phyloP scores from a whole-genome alignment of 2,329 filamentous ascomycete genomes.

The Sporothrix pseudoabietina region DNA sequence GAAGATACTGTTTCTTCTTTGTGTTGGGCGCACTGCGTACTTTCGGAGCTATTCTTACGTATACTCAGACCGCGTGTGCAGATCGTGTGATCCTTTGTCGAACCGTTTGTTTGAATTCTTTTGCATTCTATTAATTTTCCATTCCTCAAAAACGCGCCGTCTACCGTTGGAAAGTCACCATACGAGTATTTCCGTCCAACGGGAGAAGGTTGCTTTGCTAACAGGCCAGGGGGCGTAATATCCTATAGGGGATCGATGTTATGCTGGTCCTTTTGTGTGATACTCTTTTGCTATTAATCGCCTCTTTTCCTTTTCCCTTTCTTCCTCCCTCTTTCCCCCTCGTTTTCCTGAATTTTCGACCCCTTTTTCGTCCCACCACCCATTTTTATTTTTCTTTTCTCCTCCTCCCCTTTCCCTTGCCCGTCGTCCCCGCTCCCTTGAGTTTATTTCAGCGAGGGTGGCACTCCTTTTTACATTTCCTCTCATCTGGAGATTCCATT shows the following conservation, averaged over 20 bases:
- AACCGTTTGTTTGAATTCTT: neutral
- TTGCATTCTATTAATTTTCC: neutral
- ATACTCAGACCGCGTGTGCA: neutral
- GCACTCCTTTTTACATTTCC: neutral
- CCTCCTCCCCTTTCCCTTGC: neutral
- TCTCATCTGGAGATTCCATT: neutral
- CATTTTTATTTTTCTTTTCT: neutral
- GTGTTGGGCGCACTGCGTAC: neutral
- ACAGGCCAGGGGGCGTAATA: neutral
- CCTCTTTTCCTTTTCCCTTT: neutral
- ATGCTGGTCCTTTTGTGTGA: neutral
- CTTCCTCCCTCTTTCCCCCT: neutral
- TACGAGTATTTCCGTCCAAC: neutral
- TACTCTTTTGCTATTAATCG: neutral
- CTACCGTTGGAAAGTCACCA: neutral
- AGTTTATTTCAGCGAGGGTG: neutral
- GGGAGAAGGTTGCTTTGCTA: neutral
- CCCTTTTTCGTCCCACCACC: neutral
- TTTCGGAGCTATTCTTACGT: neutral
- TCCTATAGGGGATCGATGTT: conserved; percentile 5
- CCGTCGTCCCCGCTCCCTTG: neutral
- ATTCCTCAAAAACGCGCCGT: neutral
- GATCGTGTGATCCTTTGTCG: neutral
- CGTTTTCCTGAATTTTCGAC: neutral
- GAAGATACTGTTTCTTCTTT: neutral